phyloP scores from a whole-genome alignment of 2,329 filamentous ascomycete species.

The Chaetothyriales sp. region DNA sequence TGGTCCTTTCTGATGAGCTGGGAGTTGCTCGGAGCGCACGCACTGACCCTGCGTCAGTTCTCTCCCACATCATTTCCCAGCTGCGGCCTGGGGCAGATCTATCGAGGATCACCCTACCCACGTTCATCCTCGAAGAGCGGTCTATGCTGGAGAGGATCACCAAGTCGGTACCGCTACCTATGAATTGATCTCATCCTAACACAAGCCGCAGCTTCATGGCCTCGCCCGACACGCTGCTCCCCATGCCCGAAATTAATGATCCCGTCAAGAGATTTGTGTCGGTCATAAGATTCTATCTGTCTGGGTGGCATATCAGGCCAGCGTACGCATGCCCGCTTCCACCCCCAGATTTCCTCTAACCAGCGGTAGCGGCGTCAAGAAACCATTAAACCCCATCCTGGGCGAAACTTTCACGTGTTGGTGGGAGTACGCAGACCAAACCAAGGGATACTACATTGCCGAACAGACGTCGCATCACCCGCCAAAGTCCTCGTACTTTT shows the following conservation, averaged over 20 bases:
- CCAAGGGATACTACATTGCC: conserved; percentile 83
- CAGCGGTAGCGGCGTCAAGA: conserved; percentile 70
- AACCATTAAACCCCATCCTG: conserved; percentile 89
- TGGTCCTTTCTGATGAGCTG: conserved; percentile 1
- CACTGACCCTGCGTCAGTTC: conserved; percentile 42
- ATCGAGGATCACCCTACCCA: conserved; percentile 84
- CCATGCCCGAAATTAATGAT: conserved; percentile 75
- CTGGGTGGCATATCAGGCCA: conserved; percentile 97
- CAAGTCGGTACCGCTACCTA: conserved; percentile 48
- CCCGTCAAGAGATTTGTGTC: conserved; percentile 79
- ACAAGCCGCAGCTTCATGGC: conserved; percentile 73
- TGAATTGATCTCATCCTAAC: conserved; percentile 14
- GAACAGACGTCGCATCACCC: conserved; percentile 98
- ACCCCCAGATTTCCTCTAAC: conserved; percentile 7
- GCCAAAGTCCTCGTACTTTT: conserved; percentile 98
- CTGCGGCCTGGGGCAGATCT: conserved; percentile 88
- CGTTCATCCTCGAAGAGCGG: conserved; percentile 92
- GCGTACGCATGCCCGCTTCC: conserved; percentile 41
- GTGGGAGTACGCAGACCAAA: conserved; percentile 78
- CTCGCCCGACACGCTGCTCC: conserved; percentile 86
- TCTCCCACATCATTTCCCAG: conserved; percentile 94
- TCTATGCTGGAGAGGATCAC: conserved; percentile 98
- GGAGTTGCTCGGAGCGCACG: conserved; percentile 5
- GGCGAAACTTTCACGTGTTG: conserved; percentile 91
- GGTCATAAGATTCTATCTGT: conserved; percentile 95